Base-by-base conservation (phyloP, 2,329 filamentous ascomycete species). In the Colletotrichum chrysophilum region DNA sequence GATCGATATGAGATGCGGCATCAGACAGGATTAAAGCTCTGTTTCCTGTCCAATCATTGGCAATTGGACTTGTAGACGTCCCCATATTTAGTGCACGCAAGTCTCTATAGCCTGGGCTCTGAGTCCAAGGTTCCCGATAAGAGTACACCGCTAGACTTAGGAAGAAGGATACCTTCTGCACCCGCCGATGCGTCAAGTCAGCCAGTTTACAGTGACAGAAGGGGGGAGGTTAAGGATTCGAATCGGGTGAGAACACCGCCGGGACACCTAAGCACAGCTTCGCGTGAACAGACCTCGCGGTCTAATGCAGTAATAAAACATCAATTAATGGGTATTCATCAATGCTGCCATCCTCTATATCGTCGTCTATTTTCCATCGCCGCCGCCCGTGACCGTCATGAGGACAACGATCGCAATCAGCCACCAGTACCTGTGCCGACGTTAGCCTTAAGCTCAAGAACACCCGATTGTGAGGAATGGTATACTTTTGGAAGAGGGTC, bases 401-500 rank as follows among this genome's bases (percentile, higher is more conserved):
- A 93, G 79, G 32, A 88, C 85, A 30, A 87, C 88, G 32, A 91
- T 87, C 24, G 85, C 88, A 83, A 92, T 83, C 78, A 92, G 82
- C 92, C 92, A 94, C 92, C 92, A 94, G 82, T 94, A 94, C 83
- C 91, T 93, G 78, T 67, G 71, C 52, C 30, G 62, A 71, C 30
- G 81, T 87, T 82, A 89, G 86, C 80, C 56, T 18, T 16, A 26
- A 67, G 21, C 34, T 38, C 21, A 16, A 61, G 32, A 61, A 32
- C 7, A 14, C 9, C 18, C 24, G 26, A 28, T 26, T 10, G 56
- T 60, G 26, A 60, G 9, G 62, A 34, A 5, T 26, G 60, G 87
- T 89, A 80, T 87, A 93, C 92, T 93, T 94, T 84, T 94, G 92
- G 72, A 94, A 81, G 77, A 94, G 88, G 3, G 89, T 88, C 88